These are phyloP conservation scores for Tulasnella sp. DNA, from an alignment of 768 basidiomycete species.

Conservation along the genomic window DNA sequence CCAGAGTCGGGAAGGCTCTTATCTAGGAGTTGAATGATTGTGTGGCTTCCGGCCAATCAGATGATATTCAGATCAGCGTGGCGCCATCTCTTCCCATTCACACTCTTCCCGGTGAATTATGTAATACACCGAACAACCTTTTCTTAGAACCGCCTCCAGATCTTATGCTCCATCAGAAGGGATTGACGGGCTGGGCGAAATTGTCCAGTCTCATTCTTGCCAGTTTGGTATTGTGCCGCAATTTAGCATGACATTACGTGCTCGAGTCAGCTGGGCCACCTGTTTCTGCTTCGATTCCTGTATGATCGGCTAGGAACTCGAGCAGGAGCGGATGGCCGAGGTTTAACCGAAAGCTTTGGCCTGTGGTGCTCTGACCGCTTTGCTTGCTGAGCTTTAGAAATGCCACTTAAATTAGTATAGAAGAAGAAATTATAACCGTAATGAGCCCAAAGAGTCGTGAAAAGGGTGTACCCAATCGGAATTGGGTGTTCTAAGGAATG, in stretches of 20 bases:
- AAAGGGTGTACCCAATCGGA: no score
- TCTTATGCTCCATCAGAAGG: no score
- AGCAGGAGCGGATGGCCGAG: no score
- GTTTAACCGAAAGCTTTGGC: no score
- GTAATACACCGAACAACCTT: not conserved
- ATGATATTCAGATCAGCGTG: not conserved
- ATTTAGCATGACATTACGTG: not conserved
- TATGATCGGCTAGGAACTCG: no score
- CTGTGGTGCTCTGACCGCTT: no score
- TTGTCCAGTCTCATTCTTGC: not conserved
- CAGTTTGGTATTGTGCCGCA: not conserved
- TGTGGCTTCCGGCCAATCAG: not conserved
- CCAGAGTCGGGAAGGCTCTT: not conserved
- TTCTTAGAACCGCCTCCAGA: not conserved
- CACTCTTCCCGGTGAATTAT: not conserved
- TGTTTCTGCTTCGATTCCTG: no score
- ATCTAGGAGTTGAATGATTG: not conserved
- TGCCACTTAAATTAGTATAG: no score
- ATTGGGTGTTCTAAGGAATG: no score
- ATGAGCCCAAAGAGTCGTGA: no score
- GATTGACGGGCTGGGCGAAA: not conserved
- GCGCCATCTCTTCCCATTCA: not conserved
- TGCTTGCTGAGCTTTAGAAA: no score
- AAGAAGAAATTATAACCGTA: no score
- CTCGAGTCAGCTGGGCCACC: not conserved